These are phyloP conservation scores for Trichoderma breve DNA, from an alignment of 2,329 filamentous ascomycete genomes.

Conservation along the genomic window DNA sequence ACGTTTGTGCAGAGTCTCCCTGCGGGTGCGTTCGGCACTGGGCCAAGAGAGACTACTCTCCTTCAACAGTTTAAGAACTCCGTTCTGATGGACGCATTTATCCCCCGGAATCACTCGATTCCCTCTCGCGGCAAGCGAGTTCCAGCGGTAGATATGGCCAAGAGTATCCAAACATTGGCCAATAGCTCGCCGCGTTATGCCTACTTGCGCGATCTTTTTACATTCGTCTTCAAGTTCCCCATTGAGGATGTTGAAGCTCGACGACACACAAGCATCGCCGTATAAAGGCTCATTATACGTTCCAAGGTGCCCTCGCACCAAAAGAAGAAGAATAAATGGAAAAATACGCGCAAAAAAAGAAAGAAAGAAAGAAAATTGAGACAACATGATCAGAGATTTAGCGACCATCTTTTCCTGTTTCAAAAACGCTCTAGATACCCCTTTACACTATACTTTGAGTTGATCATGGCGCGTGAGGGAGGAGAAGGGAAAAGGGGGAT, in stretches of 20 bases:
- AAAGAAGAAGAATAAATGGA: not conserved
- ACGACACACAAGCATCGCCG: conserved; percentile 61
- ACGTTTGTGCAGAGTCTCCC: conserved; percentile 75
- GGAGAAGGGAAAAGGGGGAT: not conserved
- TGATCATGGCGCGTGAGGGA: conserved; percentile 11
- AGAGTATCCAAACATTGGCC: conserved; percentile 74
- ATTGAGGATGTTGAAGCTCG: conserved; percentile 72
- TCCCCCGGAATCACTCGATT: conserved; percentile 41
- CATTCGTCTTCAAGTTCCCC: conserved; percentile 79
- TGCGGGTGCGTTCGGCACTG: conserved; percentile 72
- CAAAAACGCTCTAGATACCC: conserved; percentile 20
- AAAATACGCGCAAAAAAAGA: not conserved
- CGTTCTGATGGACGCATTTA: conserved; percentile 66
- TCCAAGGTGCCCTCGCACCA: not conserved
- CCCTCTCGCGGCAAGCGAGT: conserved; percentile 59
- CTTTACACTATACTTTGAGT: conserved; percentile 14
- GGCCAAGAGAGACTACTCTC: conserved; percentile 67
- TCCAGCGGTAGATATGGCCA: conserved; percentile 72
- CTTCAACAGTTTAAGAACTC: conserved; percentile 79
- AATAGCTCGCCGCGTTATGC: conserved; percentile 65
- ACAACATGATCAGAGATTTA: not conserved
- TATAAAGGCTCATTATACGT: conserved; percentile 35
- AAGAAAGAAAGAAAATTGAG: not conserved
- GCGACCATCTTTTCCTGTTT: conserved; percentile 17
- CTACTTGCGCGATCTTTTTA: conserved; percentile 80